These are phyloP conservation scores for Neonectria punicea DNA, from an alignment of 2,329 filamentous ascomycete species.

Conservation along the genomic window DNA sequence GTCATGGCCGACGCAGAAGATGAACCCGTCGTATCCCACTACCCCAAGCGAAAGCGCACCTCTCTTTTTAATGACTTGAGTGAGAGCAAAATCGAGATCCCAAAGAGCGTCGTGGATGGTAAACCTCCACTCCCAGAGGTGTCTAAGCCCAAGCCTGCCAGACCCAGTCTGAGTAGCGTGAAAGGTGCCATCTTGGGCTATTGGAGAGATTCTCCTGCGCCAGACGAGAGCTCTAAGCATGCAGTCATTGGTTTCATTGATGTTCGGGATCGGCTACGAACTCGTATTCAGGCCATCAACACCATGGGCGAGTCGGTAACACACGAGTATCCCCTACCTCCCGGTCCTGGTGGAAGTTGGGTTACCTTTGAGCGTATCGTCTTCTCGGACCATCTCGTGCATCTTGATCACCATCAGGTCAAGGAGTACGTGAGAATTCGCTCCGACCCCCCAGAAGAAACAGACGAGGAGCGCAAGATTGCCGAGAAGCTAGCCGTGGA, in stretches of 20 bases:
- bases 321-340: slow-evolving; percentile 60
- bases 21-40: slow-evolving; percentile 52
- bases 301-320: slow-evolving; percentile 60
- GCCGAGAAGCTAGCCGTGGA: slow-evolving; percentile 57
- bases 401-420: slow-evolving; percentile 65
- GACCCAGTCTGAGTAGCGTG: slow-evolving; percentile 45
- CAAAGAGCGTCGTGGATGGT: slow-evolving; percentile 47
- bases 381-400: slow-evolving; percentile 66
- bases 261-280: slow-evolving; percentile 68
- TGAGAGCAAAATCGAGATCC: slow-evolving; percentile 58
- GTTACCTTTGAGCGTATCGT: slow-evolving; percentile 71
- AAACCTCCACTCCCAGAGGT: slow-evolving; percentile 35
- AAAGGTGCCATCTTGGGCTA: slow-evolving; percentile 66
- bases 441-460: slow-evolving; percentile 50
- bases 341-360: slow-evolving; percentile 71
- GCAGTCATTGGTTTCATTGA: slow-evolving; percentile 72
- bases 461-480: slow-evolving; percentile 50
- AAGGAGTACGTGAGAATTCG: slow-evolving; percentile 72
- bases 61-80: slow-evolving; percentile 61
- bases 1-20: slow-evolving; percentile 56
- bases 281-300: slow-evolving; percentile 64
- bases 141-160: slow-evolving; percentile 43
- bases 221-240: slow-evolving; percentile 62
- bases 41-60: slow-evolving; percentile 66
- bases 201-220: slow-evolving; percentile 68